Evolutionary conservation across 179 eudicot genomes (phyloP).

Genomic region (Silene noctiflora): DNA sequence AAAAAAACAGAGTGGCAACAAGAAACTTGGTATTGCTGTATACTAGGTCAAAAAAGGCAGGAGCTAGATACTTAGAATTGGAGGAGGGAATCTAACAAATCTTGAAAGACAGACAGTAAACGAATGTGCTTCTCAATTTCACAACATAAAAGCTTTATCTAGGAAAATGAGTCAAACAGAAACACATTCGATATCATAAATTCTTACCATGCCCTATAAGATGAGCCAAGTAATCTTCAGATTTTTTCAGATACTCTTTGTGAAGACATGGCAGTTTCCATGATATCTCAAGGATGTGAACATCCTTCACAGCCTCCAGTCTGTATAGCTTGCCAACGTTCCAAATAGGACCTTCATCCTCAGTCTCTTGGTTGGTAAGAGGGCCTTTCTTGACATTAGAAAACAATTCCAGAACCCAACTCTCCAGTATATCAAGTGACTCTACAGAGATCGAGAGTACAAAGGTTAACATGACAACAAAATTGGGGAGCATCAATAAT

Average conservation of each 20-base stretch:
- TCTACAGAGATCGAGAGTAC: slow-evolving; percentile 50
- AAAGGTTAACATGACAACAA: not conserved
- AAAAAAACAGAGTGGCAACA: not conserved
- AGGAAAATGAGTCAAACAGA: not conserved
- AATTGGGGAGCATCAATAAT: not conserved
- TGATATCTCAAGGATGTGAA: slow-evolving; percentile 71
- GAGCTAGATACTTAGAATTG: not conserved
- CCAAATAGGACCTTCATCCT: slow-evolving; percentile 62
- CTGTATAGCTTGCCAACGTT: slow-evolving; percentile 73
- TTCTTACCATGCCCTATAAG: slow-evolving; percentile 89
- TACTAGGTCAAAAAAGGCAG: not conserved
- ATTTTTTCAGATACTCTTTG: slow-evolving; percentile 72
- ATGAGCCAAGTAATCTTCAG: slow-evolving; percentile 94
- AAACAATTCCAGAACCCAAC: slow-evolving; percentile 85
- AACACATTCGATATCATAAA: slow-evolving; percentile 2
- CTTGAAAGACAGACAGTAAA: not conserved
- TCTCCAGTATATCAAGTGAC: slow-evolving; percentile 73
- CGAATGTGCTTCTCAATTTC: slow-evolving; percentile 8
- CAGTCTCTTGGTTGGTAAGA: slow-evolving; percentile 42
- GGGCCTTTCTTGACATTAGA: slow-evolving; percentile 53
- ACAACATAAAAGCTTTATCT: not conserved
- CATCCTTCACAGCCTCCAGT: slow-evolving; percentile 91
- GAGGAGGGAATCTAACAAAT: not conserved
- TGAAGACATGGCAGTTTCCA: slow-evolving; percentile 92
- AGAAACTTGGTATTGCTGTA: not conserved